Evolutionary conservation across 148 eudicot species (phyloP), one percentile per base, ranked within the genome.

Genomic region (Rhododendron williamsianum): DNA sequence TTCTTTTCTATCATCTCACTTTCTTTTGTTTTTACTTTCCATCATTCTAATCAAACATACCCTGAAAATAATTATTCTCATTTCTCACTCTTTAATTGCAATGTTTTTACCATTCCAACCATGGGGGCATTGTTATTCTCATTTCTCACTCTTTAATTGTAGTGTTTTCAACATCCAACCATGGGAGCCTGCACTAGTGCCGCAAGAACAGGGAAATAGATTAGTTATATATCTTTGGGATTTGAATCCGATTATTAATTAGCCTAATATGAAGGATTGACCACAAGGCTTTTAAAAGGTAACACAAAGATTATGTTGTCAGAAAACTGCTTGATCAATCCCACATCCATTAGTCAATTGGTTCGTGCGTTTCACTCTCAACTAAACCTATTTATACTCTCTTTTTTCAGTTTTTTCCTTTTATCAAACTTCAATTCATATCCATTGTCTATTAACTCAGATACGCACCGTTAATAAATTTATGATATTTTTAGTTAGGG

Each of bases 131-230:
- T 4, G 12, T 9, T 9, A 11, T 11, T 49, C 54, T 9, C 58
- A 52, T 52, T 11, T 52, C 2, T 7, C 11, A 6, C 60, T 30
- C 10, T 84, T 45, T 45, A 45, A 45, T 45, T 45, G 2, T 10
- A 45, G 1, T 45, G 48, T 45, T 45, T 45, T 45, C 48, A 83
- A 54, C n/a, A 2, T 11, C 23, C 18, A 11, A n/a, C 41, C 35
- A 51, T 4, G 36, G 67, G 45, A 74, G 80, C 86, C 90, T 82
- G 45, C 88, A 83, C 76, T 67, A 11, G 80, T 86, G 92, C 89
- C 92, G 92, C 85, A 91, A 67, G 86, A 86, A 69, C 72, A 67
- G 92, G 91, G 84, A 63, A 87, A 87, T 25, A 79, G 33, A 38
- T 33, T 51, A 15, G 46, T 71, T 21, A 5, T 71, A 54, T 9